These are phyloP conservation scores for Hypoxylon intermedium DNA, from an alignment of 495 filamentous ascomycete species.

Conservation along the genomic window DNA sequence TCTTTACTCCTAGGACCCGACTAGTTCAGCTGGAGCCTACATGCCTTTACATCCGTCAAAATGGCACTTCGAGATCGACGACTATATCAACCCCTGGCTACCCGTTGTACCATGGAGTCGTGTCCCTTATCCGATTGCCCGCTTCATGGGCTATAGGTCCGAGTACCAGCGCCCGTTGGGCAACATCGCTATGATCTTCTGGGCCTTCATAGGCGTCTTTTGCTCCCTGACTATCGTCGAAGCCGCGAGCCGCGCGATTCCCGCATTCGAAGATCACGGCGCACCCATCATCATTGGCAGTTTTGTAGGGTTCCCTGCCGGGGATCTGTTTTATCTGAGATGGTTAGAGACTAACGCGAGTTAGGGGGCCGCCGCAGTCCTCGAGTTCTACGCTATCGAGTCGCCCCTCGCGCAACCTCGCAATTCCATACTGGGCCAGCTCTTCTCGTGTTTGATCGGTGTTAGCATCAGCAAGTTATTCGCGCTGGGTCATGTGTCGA, in stretches of 20 bases:
- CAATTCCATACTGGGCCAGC: conserved; percentile 74
- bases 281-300: conserved; percentile 60
- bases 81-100: conserved; percentile 66
- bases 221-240: conserved; percentile 51
- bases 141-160: conserved; percentile 61
- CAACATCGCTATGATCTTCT: conserved; percentile 58
- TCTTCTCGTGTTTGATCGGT: conserved; percentile 71
- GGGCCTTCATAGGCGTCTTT: conserved; percentile 64
- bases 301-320: conserved; percentile 48
- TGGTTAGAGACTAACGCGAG: conserved; percentile 7
- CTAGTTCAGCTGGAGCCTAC: neutral
- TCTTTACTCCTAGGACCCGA: neutral
- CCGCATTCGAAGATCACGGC: conserved; percentile 43
- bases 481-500: conserved; percentile 60
- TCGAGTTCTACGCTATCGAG: conserved; percentile 76
- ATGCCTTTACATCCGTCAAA: conserved; percentile 31
- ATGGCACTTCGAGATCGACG: conserved; percentile 71
- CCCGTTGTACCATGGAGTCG: conserved; percentile 56
- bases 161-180: conserved; percentile 47
- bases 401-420: conserved; percentile 86
- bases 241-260: conserved; percentile 47
- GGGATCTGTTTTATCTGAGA: neutral
- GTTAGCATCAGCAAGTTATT: conserved; percentile 77
- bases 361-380: conserved; percentile 76
- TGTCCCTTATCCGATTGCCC: conserved; percentile 55